Percentiles rank a stretch among this genome's conserved stretches.
Evolutionary conservation across 2,329 filamentous ascomycete genomes (phyloP).

Genomic region (Venturia pyrina): DNA sequence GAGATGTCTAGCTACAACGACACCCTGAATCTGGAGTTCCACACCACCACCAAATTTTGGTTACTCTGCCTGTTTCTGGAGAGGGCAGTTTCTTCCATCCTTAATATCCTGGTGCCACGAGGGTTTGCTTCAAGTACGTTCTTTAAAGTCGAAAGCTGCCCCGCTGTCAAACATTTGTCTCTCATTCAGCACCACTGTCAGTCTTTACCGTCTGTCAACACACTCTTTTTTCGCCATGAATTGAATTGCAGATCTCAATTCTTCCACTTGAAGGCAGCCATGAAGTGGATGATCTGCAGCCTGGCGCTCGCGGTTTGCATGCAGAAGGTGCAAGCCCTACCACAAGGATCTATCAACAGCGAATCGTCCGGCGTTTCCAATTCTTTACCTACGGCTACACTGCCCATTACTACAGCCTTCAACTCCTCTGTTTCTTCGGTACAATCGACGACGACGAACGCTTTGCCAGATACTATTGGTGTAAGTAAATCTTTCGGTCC

Average conservation of each 20-base stretch:
- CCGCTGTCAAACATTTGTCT: neutral
- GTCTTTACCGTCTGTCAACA: neutral
- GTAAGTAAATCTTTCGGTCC: slow-evolving; percentile 7
- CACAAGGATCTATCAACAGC: neutral
- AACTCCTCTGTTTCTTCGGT: slow-evolving; percentile 1
- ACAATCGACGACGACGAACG: slow-evolving; percentile 11
- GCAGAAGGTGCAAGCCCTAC: slow-evolving; percentile 2
- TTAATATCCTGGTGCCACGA: neutral
- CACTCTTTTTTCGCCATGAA: neutral
- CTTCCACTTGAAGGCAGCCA: neutral
- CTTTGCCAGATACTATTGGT: slow-evolving; percentile 8
- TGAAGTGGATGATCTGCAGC: neutral
- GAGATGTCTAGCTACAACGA: neutral
- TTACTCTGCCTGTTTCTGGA: neutral
- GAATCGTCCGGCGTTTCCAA: neutral
- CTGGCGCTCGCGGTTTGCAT: neutral
- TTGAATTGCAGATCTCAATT: neutral
- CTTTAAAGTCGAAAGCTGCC: neutral
- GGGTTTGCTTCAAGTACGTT: neutral
- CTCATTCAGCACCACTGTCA: neutral
- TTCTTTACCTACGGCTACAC: slow-evolving; percentile 5
- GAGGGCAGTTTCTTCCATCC: neutral
- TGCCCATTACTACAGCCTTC: slow-evolving; percentile 8
- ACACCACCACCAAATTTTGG: neutral
- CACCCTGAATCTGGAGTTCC: neutral